These are phyloP conservation scores for Withania somnifera DNA, from an alignment of 305 asterid genomes.

Conservation along the genomic window DNA sequence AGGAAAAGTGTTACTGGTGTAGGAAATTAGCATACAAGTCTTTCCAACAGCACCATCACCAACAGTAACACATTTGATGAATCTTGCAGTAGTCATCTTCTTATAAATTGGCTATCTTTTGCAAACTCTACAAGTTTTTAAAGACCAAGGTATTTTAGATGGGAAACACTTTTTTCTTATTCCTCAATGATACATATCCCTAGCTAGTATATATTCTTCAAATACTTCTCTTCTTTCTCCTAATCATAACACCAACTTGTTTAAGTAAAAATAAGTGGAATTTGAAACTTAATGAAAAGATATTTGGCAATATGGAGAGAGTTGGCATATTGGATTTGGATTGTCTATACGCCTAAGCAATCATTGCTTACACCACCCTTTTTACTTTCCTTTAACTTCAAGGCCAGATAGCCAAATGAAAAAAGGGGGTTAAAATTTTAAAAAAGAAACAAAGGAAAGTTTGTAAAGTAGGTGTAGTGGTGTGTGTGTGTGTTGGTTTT, in stretches of 20 bases:
- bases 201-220: not conserved
- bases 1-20: slow-evolving; percentile 71
- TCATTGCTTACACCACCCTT: slow-evolving; percentile 28
- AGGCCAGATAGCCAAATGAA: slow-evolving; percentile 13
- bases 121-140: not conserved
- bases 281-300: not conserved
- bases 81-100: slow-evolving; percentile 53
- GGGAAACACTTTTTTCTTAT: not conserved
- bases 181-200: not conserved
- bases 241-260: not conserved
- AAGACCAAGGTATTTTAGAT: not conserved
- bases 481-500: not conserved
- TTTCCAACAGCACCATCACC: slow-evolving; percentile 94
- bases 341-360: slow-evolving; percentile 13
- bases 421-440: not conserved
- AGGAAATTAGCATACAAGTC: slow-evolving; percentile 83
- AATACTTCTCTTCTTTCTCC: not conserved
- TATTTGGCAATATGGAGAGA: slow-evolving; percentile 6
- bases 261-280: slow-evolving; percentile 6
- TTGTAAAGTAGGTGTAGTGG: slow-evolving; percentile 8
- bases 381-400: slow-evolving; percentile 45
- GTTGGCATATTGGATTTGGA: slow-evolving; percentile 20
- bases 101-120: not conserved
- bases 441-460: not conserved
- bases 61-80: slow-evolving; percentile 77